Percentiles rank a stretch among this genome's conserved stretches.
Evolutionary conservation across 2,329 filamentous ascomycete genomes (phyloP).

Genomic region (Emergomyces pasteurianus): DNA sequence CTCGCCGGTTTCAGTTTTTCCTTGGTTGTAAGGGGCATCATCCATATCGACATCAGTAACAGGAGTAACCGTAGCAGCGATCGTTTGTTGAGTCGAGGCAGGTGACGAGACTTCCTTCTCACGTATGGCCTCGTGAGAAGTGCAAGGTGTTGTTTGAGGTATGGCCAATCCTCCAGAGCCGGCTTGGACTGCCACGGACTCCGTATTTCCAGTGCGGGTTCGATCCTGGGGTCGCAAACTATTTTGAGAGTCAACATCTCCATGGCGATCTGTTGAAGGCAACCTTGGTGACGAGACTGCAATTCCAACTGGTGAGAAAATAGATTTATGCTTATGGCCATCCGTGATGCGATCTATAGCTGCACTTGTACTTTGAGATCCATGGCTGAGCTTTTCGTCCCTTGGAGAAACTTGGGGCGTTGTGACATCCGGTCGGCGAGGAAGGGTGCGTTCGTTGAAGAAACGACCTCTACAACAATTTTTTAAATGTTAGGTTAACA

Average conservation of each 20-base stretch:
- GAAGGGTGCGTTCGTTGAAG: conserved; percentile 46
- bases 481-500: background rate
- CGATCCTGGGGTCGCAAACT: background rate
- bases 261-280: background rate
- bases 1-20: background rate
- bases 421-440: conserved; percentile 23
- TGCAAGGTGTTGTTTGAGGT: background rate
- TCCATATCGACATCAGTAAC: conserved; percentile 1
- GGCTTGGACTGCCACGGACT: background rate
- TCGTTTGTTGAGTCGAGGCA: background rate
- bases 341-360: background rate
- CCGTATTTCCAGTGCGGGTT: background rate
- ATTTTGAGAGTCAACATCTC: background rate
- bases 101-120: background rate
- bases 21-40: background rate
- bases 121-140: background rate
- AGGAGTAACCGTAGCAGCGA: background rate
- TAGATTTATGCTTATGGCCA: background rate
- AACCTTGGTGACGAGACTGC: background rate
- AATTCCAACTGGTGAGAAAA: background rate
- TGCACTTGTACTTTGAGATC: background rate
- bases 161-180: background rate
- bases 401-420: background rate
- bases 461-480: conserved; percentile 39
- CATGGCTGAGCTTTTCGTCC: background rate